These are phyloP conservation scores for Rhynchospora breviuscula DNA, from an alignment of 176 grass and related monocot species.

Conservation along the genomic window DNA sequence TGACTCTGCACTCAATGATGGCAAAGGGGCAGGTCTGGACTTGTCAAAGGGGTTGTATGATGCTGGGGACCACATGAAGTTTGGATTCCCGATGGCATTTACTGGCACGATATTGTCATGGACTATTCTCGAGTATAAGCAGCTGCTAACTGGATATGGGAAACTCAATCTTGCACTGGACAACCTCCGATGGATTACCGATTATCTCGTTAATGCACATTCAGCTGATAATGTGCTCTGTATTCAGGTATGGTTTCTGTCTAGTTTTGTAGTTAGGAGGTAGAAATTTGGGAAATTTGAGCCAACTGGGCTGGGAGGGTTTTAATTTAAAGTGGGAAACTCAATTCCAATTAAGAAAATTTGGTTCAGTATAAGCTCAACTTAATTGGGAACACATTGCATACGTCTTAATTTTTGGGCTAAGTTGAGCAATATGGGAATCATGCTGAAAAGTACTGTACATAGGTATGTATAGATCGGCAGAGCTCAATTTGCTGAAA, in stretches of 20 bases:
- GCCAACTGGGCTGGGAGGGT: background rate
- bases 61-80: conserved; percentile 90
- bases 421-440: background rate
- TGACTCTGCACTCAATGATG: conserved; percentile 66
- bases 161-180: conserved; percentile 47
- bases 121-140: conserved; percentile 87
- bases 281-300: background rate
- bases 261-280: background rate
- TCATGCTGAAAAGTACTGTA: no score
- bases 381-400: background rate
- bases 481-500: no score
- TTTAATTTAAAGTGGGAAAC: background rate
- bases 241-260: conserved; percentile 47
- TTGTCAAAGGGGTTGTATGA: conserved; percentile 85
- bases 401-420: background rate
- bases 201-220: conserved; percentile 78
- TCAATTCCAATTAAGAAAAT: background rate
- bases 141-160: conserved; percentile 41
- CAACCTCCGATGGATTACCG: conserved; percentile 68
- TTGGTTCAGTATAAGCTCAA: background rate
- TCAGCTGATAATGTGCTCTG: conserved; percentile 54
- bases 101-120: conserved; percentile 75
- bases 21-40: conserved; percentile 53
- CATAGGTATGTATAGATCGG: no score
- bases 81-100: conserved; percentile 84